phyloP scores from a whole-genome alignment of 371 early-diverging fungal species.

The Actinomucor elegans region DNA sequence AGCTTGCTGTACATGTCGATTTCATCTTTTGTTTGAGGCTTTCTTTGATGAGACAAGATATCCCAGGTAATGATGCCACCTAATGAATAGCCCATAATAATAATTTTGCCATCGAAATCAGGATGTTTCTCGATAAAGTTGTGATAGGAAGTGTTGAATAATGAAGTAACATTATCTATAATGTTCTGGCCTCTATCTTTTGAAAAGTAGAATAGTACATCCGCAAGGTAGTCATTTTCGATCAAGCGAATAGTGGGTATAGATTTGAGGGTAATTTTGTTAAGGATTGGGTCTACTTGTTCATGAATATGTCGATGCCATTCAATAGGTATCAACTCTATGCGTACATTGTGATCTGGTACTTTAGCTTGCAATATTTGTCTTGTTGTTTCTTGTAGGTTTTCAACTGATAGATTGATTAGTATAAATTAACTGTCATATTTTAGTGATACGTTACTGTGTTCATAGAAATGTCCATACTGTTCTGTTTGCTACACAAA shows the following conservation, averaged over 20 bases:
- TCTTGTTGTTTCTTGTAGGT: conserved; percentile 53
- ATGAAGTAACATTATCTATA: conserved; percentile 52
- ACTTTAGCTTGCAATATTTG: conserved; percentile 55
- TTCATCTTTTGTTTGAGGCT: conserved; percentile 19
- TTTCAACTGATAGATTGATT: conserved; percentile 35
- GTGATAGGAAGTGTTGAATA: conserved; percentile 54
- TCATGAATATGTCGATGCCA: conserved; percentile 54
- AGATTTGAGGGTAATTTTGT: conserved; percentile 58
- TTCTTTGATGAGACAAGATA: conserved; percentile 50
- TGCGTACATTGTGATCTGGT: conserved; percentile 29
- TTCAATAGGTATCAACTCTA: conserved; percentile 55
- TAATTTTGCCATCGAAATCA: conserved; percentile 57
- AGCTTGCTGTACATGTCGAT: conserved; percentile 34
- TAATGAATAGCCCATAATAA: conserved; percentile 61
- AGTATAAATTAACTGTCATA: not conserved
- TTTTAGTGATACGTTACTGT: conserved; percentile 29
- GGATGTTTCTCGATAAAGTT: conserved; percentile 51
- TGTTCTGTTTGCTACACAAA: conserved; percentile 60
- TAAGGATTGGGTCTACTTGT: conserved; percentile 38
- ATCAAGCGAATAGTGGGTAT: conserved; percentile 59
- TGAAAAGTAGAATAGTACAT: conserved; percentile 38
- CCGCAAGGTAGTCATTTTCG: conserved; percentile 68
- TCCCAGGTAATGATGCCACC: conserved; percentile 69
- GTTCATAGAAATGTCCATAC: conserved; percentile 58
- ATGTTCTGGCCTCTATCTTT: conserved; percentile 17